Evolutionary conservation across 192 early-diverging fungal species (phyloP).

Genomic region (Coemansia sp.): DNA sequence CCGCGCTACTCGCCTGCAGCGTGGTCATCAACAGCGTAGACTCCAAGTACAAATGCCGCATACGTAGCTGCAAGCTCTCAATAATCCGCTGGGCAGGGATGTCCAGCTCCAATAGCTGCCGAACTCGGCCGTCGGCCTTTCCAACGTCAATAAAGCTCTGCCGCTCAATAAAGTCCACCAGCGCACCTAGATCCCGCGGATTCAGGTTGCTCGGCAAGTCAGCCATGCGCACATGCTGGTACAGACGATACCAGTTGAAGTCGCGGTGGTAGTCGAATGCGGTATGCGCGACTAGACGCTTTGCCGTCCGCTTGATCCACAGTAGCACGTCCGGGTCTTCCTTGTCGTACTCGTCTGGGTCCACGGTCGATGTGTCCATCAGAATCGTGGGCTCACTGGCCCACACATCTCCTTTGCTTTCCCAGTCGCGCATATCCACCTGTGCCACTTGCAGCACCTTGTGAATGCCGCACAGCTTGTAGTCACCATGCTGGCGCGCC

Average conservation of each 20-base stretch:
- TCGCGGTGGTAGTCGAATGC: conserved; percentile 50
- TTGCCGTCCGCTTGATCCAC: conserved; percentile 42
- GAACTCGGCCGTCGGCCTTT: conserved; percentile 23
- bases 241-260: conserved; percentile 50
- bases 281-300: conserved; percentile 27
- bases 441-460: conserved; percentile 27
- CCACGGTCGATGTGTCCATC: conserved; percentile 43
- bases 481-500: conserved; percentile 5
- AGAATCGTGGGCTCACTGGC: conserved; percentile 45
- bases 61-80: conserved; percentile 39
- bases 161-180: conserved; percentile 42
- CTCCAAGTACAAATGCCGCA: conserved; percentile 44
- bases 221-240: conserved; percentile 44
- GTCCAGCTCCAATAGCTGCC: conserved; percentile 31
- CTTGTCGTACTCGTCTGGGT: conserved; percentile 50
- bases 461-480: conserved; percentile 34
- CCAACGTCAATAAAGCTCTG: conserved; percentile 40
- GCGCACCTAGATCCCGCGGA: conserved; percentile 29
- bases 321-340: conserved; percentile 45
- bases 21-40: conserved; percentile 41
- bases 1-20: conserved; percentile 9
- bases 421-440: conserved; percentile 55
- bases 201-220: conserved; percentile 25
- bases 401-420: conserved; percentile 52
- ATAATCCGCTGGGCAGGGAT: conserved; percentile 34